Base-by-base conservation (phyloP, 2,329 filamentous ascomycete species). In the Metarhizium guizhouense region DNA sequence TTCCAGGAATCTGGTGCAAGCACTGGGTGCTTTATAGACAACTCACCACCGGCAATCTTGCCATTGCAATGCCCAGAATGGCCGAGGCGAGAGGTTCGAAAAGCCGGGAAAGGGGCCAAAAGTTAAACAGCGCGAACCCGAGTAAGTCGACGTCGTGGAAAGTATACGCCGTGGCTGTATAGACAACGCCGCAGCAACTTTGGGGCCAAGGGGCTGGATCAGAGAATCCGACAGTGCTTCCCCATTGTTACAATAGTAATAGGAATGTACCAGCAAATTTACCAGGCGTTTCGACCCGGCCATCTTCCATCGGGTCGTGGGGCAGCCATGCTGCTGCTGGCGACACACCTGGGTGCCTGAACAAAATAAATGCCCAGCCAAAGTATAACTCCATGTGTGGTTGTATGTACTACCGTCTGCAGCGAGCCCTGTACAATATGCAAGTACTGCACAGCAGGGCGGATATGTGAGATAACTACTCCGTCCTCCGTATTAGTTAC, bases 1-100 rank as follows among this genome's bases (percentile, higher is more conserved):
- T 47, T 32, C 18, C 40, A 40, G 48, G 40, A 47, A 47, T 52
- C 53, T 47, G 53, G 47, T 47, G 45, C 48, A 47, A 55, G 53
- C 47, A 32, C 48, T 11, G 38, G 29, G 38, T 55, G 29, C 48
- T 55, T 55, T 55, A 55, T 55, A 55, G 47, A 54, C n/a, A 47
- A 51, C 20, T 32, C n/a, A 29, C 3, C 20, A 18, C 20, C 6
- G 45, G 20, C 10, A 14, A 7, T 13, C 25, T 13, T 48, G 25
- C 42, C n/a, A 45, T 20, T 18, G n/a, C 40, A 16, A 43, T 10
- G 3, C 45, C 25, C 25, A 29, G n/a, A 45, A 18, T 25, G 8
- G n/a, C 18, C n/a, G 32, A 34, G 32, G 32, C 32, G 7, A 11
- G 7, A 11, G 18, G 43, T 2, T 47, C 13, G 20, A 13, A 20